These are phyloP conservation scores for Kockiozyma suomiensis DNA, from an alignment of 805 yeast genomes.

Conservation along the genomic window DNA sequence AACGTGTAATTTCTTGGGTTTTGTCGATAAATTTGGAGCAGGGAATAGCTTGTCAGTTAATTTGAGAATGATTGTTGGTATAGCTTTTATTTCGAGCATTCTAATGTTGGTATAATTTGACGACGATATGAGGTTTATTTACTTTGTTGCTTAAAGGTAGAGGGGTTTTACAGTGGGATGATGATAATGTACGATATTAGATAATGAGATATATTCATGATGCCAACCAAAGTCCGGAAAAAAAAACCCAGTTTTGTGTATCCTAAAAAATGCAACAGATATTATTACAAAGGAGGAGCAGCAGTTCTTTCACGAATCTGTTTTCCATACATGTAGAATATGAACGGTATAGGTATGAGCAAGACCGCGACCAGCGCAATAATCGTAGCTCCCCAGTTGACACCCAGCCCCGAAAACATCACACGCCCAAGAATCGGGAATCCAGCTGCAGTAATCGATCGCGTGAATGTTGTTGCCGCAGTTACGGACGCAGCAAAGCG, in stretches of 20 bases:
- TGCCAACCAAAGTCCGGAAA: too few relatives aligned
- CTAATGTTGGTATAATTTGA: background rate
- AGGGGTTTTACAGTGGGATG: too few relatives aligned
- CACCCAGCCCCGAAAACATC: conserved; percentile 55
- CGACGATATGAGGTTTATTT: too few relatives aligned
- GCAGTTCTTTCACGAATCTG: conserved; percentile 38
- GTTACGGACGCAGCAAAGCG: conserved; percentile 63
- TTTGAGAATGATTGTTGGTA: background rate
- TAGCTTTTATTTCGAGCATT: background rate
- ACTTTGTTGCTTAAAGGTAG: too few relatives aligned
- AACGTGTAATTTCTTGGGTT: conserved; percentile 21
- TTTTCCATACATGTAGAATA: conserved; percentile 56
- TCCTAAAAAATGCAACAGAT: background rate
- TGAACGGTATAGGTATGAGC: conserved; percentile 59
- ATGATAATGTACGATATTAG: too few relatives aligned
- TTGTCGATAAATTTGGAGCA: conserved; percentile 14
- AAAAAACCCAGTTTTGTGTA: too few relatives aligned
- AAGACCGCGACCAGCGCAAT: conserved; percentile 52
- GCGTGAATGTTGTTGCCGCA: conserved; percentile 63
- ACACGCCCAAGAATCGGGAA: conserved; percentile 62
- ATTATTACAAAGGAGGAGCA: background rate
- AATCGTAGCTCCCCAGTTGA: conserved; percentile 59
- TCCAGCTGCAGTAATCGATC: conserved; percentile 62
- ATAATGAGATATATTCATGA: too few relatives aligned
- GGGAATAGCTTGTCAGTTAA: background rate